Evolutionary conservation across 805 yeast species (phyloP), one percentile per base, ranked within the genome.

Genomic region (Candida piceae): DNA sequence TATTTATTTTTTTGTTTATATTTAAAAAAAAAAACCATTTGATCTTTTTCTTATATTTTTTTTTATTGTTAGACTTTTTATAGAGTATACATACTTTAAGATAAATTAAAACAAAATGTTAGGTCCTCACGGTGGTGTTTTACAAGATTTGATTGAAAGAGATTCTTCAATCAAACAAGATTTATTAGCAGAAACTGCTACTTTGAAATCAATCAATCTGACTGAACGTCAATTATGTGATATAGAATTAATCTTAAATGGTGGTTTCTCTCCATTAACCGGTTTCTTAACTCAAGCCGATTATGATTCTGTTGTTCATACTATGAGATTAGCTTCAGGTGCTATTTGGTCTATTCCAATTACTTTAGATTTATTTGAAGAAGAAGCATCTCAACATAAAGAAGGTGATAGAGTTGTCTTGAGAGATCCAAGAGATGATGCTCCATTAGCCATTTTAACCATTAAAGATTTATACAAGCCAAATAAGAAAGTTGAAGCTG

Each of bases 141-240:
- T 89, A 48, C 81, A 89, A 63, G 97, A 89, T 60, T 72, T 89
- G 44, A 72, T 88, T 40, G 76, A 79, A 37, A 80, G 97, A 64
- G 97, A 89, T 60, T 74, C 78, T 23, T 58, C 75, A 27, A 76
- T 73, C 47, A 78, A 73, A 49, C 57, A 57, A 5, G 66, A 71
- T 35, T 69, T 89, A 29, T 53, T 81, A 30, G 54, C 66, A 19
- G 93, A 87, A 63, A 72, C 81, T 15, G 64, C 68, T 22, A 42
- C 63, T 11, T 68, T 78, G 36, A 63, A 69, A 16, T 53, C 70
- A n/a, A 60, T 74, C 34, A 63, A 62, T 10, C 70, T 89, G 48
- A 80, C 94, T 23, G 90, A 78, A 45, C 82, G 97, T 60, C 97
- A 89, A 62, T 69, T 89, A 39, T 89, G 97, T 64, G 97, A 89